Base-by-base conservation (phyloP, 1,284 basidiomycete species). In the Spongispora temasekensis region DNA sequence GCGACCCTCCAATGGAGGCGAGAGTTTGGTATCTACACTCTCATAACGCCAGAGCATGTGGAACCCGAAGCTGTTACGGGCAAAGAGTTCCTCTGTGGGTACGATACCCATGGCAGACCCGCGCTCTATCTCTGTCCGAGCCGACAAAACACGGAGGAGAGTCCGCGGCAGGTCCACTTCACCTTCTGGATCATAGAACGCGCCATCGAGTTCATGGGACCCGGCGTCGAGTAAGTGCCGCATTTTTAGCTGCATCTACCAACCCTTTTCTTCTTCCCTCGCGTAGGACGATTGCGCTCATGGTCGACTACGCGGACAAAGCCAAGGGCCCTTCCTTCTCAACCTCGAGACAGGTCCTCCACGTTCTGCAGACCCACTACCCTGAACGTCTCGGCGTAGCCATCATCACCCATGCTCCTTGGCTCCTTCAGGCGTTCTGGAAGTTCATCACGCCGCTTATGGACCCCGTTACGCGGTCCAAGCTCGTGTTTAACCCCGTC, bases 351-450 rank as follows among this genome's bases (percentile, higher is more conserved):
- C 78, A 84, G 55, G 83, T 93, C 21, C 80, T 94, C 48, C 80
- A 84, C 73, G 93, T 95, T 66, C 79, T 96, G 30, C 94, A 96
- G 72, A 85, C 89, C 62, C 94, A 97, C 73, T 95, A 97, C 71
- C 93, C 94, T 1, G 95, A 97, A 77, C 86, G 95, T 21, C 86
- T 98, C 34, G 94, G 94, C n/a, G 80, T 86, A 28, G 88, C 94
- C 2, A 78, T 95, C 51, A 87, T 97, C 65, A 81, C 91, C 62
- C 94, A 96, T 70, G 86, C 95, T 53, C 95, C 95, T 27, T 93
- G 84, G 77, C 76, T 93, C 65, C 76, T 95, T 64, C 88, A 88
- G 65, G 82, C 87, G 0, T 95, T 95, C 80, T 94, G 91, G 81
- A 90, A 88, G 62, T 79, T 93, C 63, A 88, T 98, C 71, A 85